Conservation (phyloP, 208 protist species). For the Crithidia mellificae region DNA sequence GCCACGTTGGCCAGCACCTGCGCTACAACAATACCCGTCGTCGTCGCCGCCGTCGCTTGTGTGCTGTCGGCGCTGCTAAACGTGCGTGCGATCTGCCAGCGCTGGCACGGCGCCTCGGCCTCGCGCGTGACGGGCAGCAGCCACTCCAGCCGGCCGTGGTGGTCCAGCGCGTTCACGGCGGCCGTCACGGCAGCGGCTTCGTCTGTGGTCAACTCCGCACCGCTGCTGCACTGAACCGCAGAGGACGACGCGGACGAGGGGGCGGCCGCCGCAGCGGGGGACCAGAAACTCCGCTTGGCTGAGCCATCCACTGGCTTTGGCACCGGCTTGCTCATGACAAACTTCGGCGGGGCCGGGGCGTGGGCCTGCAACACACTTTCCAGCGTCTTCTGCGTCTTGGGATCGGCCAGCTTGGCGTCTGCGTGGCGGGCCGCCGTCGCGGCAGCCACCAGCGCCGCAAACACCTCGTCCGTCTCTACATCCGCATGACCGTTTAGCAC, state of each 20-base stretch:
- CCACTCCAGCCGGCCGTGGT: conserved; percentile 29
- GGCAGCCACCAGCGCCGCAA: conserved; percentile 34
- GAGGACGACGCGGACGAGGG: not conserved
- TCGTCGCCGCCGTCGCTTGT: not conserved
- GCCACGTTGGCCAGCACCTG: conserved; percentile 16
- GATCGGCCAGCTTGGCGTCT: conserved; percentile 14
- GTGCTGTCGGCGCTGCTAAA: not conserved
- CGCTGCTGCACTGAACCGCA: conserved; percentile 26
- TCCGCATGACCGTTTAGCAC: conserved; percentile 46
- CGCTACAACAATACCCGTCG: conserved; percentile 29
- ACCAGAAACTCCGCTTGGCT: conserved; percentile 10
- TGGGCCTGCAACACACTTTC: conserved; percentile 55
- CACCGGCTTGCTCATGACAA: conserved; percentile 74
- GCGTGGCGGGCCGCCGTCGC: conserved; percentile 26
- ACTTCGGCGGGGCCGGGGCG: conserved; percentile 64
- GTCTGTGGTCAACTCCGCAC: conserved; percentile 20
- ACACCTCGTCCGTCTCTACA: conserved; percentile 36
- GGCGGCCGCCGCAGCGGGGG: not conserved
- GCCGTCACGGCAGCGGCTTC: conserved; percentile 27
- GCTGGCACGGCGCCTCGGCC: conserved; percentile 8
- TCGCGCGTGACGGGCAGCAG: conserved; percentile 31
- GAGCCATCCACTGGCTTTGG: conserved; percentile 26
- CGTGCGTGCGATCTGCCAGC: conserved; percentile 29
- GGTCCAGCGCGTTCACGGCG: conserved; percentile 22
- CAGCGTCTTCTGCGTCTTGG: conserved; percentile 13